Base-by-base conservation (phyloP, 108 stramenopile species). In the Fistulifera solaris region DNA sequence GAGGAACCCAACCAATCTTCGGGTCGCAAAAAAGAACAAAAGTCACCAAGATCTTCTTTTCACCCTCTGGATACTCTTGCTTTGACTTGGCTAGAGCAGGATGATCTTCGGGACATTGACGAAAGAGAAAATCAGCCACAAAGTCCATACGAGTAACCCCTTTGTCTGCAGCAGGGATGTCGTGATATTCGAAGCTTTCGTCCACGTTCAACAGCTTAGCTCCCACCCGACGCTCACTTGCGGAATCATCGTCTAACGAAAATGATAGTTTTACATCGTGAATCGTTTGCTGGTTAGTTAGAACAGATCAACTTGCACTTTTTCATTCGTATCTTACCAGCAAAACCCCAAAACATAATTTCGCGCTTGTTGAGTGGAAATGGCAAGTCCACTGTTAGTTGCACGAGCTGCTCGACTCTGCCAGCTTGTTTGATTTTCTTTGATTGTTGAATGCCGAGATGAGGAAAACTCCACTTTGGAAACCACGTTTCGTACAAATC, bases 401-500 rank as follows among this genome's bases (percentile, higher is more conserved):
- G 66, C 15, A 83, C 62, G 21, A 83, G 66, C 52, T 87, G 85
- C 13, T 71, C 64, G 18, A 66, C 69, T 45, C 81, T 67, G 16
- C 75, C 75, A 11, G 38, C 40, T 52, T 87, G 78, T 19, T 66
- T 65, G 16, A 87, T 39, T 56, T 83, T 87, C 21, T 66, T 65
- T 12, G 72, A 73, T 27, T 65, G 55, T 19, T 46, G 41, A 16
- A 83, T 61, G 19, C 68, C 67, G 24, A 87, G 52, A 43, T 72
- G 71, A 2, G 85, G 85, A 17, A 63, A 67, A 25, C 52, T 66
- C 48, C 53, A 87, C 15, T 67, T 60, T 12, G 85, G 85, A 49
- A 83, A 63, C 85, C 85, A 87, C 1, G 72, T 71, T 13, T 62
- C 35, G 54, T 81, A 87, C 35, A 83, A 61, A 27, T 83, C 81